phyloP scores from a whole-genome alignment of 2,329 filamentous ascomycete genomes.

The Endoconidiophora laricicola region DNA sequence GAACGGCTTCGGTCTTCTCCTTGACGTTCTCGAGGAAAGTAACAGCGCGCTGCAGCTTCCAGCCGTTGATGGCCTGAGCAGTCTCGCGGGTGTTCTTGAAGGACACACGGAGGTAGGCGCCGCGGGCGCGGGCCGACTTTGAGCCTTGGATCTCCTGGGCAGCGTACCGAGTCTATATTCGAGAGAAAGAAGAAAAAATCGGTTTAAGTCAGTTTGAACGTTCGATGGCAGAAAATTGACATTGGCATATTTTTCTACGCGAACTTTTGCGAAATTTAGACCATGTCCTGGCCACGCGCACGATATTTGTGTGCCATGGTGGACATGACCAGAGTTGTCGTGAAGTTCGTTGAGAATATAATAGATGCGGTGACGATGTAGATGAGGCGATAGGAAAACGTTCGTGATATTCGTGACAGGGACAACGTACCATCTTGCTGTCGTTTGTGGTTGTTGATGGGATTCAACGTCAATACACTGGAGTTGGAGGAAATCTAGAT shows the following conservation, averaged over 20 bases:
- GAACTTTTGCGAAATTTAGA: background rate
- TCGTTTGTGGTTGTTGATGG: conserved; percentile 14
- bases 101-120: conserved; percentile 95
- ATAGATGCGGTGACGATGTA: background rate
- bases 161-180: conserved; percentile 77
- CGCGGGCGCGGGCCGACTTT: conserved; percentile 94
- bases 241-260: conserved; percentile 3
- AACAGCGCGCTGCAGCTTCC: conserved; percentile 89
- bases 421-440: conserved; percentile 14
- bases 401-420: conserved; percentile 2
- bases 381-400: background rate
- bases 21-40: conserved; percentile 97
- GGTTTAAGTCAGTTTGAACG: conserved; percentile 3
- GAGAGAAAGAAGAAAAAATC: conserved; percentile 4
- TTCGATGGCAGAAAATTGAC: background rate
- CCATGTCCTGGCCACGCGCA: background rate
- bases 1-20: conserved; percentile 92
- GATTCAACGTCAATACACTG: conserved; percentile 13
- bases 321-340: background rate
- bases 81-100: conserved; percentile 99
- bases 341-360: background rate
- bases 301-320: background rate
- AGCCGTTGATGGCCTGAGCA: conserved; percentile 97
- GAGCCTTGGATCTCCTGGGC: conserved; percentile 70
- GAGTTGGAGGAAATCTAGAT: conserved; percentile 13